Evolutionary conservation across 192 early-diverging fungal genomes (phyloP), one percentile per base, ranked within the genome.

Genomic region (Umbelopsis sp.): DNA sequence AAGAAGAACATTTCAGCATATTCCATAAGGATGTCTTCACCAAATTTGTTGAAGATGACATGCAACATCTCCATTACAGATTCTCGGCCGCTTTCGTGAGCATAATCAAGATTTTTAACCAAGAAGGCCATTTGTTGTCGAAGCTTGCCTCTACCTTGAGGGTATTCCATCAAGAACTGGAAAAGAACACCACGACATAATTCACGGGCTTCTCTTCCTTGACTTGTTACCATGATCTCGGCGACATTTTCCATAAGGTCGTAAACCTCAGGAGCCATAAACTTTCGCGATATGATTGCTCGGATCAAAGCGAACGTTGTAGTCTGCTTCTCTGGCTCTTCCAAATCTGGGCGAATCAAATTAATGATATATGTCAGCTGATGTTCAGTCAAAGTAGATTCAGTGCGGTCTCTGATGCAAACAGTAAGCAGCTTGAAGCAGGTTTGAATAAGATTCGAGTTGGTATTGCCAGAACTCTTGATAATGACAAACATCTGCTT

Each of bases 81-180:
- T 70, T 88, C 83, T 15, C 97, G 90, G 37, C 98, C 98, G 72
- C 87, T 93, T 78, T 99, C 96, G 82, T 91, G 91, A 50, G 89
- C 90, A 73, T 98, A 99, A 49, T 87, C 82, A 47, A 97, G 84
- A 78, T 99, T 98, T 74, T 94, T 91, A 58, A 95, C 82, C 67
- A 98, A 78, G 75, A 94, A 97, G 67, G 82, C 86, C 85, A 98
- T 92, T 70, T 94, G 91, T 71, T 91, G 94, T 67, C 84, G 80
- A 22, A 99, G 78, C 53, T 95, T 85, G 2, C 82, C 82, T 47
- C 87, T 84, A 46, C 96, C 94, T 75, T 97, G 91, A 45, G 98
- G 98, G 78, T 98, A 99, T 70, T 97, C 92, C 75, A 98, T 82
- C 67, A 99, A 80, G 84, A 99, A 99, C 68, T 93, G 91, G 69